Base-by-base conservation (phyloP, 78 protist species). In the Dictyostelium purpureum region DNA sequence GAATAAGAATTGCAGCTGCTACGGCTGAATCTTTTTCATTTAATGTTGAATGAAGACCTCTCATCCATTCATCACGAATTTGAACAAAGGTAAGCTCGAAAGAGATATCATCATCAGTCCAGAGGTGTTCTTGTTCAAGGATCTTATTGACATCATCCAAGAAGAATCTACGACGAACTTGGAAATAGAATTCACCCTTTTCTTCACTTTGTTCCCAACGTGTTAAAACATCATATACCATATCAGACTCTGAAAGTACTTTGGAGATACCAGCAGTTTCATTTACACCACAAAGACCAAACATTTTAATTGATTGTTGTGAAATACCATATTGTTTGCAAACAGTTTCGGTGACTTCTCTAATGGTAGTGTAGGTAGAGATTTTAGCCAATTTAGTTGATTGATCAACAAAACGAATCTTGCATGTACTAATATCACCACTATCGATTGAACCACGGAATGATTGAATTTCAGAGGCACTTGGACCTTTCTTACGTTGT, bases 51-150 rank as follows among this genome's bases (percentile, higher is more conserved):
- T 85, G 61, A 14, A 73, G 11, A 28, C 82, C 92, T 35, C 52
- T 73, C 67, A 73, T 73, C 92, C 92, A 85, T 35, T 85, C 92
- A 14, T 85, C 92, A 73, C 92, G 92, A 57, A 85, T 31, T 59
- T 85, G 92, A 37, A n/a, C 18, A 54, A 45, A 85, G 3, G 92
- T 85, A 51, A 85, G 35, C 12, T 85, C 92, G 26, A 85, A 85
- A 11, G 75, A 51, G 26, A 77, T 56, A 18, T 85, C 92, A 59
- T 85, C 92, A 59, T 54, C 71, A 5, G 90, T 82, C 90, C 90
- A 82, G 21, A 85, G 57, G n/a, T 73, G 75, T n/a, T 85, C 92
- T 85, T 85, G 92, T 3, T 70, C 75, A 19, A 73, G 6, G n/a
- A 85, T 85, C 54, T 73, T 70, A 51, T 35, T 57, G 10, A 85